These are phyloP conservation scores for Yamadazyma taylorii DNA, from an alignment of 1,139 yeast genomes.

Conservation along the genomic window DNA sequence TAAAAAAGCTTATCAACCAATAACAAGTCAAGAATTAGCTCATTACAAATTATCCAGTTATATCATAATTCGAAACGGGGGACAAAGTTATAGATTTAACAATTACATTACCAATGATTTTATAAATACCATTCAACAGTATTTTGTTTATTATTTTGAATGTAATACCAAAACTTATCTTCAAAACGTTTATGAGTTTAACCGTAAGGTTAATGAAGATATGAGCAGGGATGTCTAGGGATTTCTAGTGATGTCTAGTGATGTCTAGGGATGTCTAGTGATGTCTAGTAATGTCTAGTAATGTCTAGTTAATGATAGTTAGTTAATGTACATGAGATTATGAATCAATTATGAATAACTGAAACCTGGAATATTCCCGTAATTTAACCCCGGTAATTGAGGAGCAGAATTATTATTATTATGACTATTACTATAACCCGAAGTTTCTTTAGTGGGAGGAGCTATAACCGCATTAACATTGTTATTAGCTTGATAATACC, in stretches of 20 bases:
- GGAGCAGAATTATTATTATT: too few relatives aligned
- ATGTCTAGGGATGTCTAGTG: too few relatives aligned
- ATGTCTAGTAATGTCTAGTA: too few relatives aligned
- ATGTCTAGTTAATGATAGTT: too few relatives aligned
- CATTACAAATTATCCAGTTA: constrained; percentile 35
- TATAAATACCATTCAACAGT: constrained; percentile 18
- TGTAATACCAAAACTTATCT: constrained; percentile 32
- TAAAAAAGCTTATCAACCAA: constrained; percentile 55
- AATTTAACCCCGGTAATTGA: constrained; percentile 7
- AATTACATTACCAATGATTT: constrained; percentile 17
- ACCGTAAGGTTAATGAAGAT: background rate
- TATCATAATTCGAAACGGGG: constrained; percentile 49
- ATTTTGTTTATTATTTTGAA: constrained; percentile 32
- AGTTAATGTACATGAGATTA: too few relatives aligned
- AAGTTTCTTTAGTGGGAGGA: constrained; percentile 21
- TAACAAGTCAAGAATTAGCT: constrained; percentile 48
- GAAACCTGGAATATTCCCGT: constrained; percentile 14
- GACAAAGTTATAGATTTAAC: constrained; percentile 30
- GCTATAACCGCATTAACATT: constrained; percentile 59
- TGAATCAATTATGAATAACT: constrained; percentile 9
- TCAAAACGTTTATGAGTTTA: constrained; percentile 34
- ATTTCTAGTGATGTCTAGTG: too few relatives aligned
- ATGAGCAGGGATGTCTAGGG: too few relatives aligned
- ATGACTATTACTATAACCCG: constrained; percentile 1
- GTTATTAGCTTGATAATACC: constrained; percentile 71